phyloP scores from a whole-genome alignment of 441 rosid genomes.

The Hura crepitans region DNA sequence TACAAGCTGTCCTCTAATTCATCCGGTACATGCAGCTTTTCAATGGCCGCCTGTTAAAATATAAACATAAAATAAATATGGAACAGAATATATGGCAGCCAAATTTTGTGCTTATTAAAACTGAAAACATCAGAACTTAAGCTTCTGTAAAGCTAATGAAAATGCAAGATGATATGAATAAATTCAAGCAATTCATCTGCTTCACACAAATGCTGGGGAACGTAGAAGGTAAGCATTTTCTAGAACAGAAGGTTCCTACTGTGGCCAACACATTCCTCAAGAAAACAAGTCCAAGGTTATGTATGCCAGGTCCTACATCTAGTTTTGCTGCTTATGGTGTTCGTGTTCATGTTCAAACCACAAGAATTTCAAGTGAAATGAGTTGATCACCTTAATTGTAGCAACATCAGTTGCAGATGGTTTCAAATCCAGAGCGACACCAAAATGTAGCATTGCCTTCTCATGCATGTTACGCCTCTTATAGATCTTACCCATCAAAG shows the following conservation, averaged over 20 bases:
- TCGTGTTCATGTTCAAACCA: not conserved
- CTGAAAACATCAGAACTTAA: not conserved
- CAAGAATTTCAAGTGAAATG: not conserved
- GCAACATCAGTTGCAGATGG: constrained; percentile 90
- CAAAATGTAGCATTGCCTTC: constrained; percentile 89
- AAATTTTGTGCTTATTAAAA: not conserved
- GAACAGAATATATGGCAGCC: not conserved
- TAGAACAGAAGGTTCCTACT: not conserved
- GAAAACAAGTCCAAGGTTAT: not conserved
- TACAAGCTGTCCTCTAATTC: constrained; percentile 40
- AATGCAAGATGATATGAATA: not conserved
- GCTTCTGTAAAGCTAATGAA: not conserved
- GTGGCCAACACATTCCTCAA: not conserved
- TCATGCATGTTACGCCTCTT: constrained; percentile 67
- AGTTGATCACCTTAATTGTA: constrained; percentile 63
- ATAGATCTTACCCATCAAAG: constrained; percentile 88
- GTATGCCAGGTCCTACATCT: not conserved
- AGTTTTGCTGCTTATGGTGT: no score
- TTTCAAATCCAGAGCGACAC: constrained; percentile 91
- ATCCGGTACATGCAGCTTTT: constrained; percentile 48
- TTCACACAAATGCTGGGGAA: no score
- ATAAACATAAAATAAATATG: not conserved
- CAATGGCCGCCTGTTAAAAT: constrained; percentile 43
- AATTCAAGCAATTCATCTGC: no score
- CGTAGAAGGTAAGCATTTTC: not conserved